Evolutionary conservation across 1,139 yeast genomes (phyloP), one percentile per base, ranked within the genome.

Genomic region (Ogataea hybrid): DNA sequence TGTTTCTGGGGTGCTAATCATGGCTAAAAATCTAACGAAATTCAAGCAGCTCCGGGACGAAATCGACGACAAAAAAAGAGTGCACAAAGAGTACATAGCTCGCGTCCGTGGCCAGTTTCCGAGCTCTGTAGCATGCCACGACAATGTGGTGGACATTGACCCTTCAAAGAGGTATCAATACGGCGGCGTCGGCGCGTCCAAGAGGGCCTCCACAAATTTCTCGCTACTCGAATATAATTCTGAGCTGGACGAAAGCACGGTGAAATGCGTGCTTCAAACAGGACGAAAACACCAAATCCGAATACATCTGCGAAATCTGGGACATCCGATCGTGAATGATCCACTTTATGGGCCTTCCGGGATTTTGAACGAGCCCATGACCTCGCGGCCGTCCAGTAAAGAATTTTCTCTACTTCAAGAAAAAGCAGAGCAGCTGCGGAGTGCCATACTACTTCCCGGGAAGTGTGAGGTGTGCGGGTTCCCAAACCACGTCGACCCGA

Each of bases 201-300:
- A 56, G 3, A 62, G 63, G 33, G 76, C 80, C 0, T 51, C 48
- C 2, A 75, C 82, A 0, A 39, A 49, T 4, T 71, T 77, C 44
- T 50, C 61, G 35, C 60, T 62, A 2, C 25, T 73, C 1, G 53
- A 52, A n/a, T 69, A 68, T 43, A 58, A 62, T 53, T 29, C 53
- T 1, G 44, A 42, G 1, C 48, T 58, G 0, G 57, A 81, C 51
- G 72, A 81, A 42, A 77, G 83, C 42, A 59, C 84, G 1, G 84
- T 85, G 0, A 53, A 67, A 37, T 84, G 95, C 54, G 67, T 64
- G 46, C 94, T 94, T 0, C 50, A 75, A 8, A 80, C 90, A 0
- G 95, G 95, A 0, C 71, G 84, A 51, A 83, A 85, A 52, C 95
- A 85, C 59, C 95, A 85, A 57, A 82, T 85, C 15, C 67, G 95